Base-by-base conservation (phyloP, 305 asterid genomes). In the Solanum hybrid region DNA sequence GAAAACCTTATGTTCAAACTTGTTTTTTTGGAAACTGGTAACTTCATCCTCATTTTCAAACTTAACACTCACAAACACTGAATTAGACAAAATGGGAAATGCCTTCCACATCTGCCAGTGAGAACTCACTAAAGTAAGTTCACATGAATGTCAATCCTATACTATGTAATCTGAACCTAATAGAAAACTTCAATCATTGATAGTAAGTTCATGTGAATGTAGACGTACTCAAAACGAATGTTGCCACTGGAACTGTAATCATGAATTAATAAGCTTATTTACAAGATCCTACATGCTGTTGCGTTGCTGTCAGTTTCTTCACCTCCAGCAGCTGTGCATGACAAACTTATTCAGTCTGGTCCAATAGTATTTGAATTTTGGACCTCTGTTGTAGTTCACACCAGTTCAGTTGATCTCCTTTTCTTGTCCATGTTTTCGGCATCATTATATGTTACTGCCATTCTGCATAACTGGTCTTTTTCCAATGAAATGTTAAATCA, bases 401-500 rank as follows among this genome's bases (percentile, higher is more conserved):
- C 38, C 38, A 26, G 32, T 46, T 82, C 87, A 46, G 40, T 82
- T 38, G 86, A 80, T 40, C 46, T 80, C 69, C 86, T 40, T 80
- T 80, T 80, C 26, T 40, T 80, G 35, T 80, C 69, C 34, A 51
- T 31, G 29, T 73, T 71, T 31, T 72, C 85, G 24, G 31, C 85
- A 75, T 75, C 89, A 87, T 24, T 87, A 27, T 76, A 40, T 73
- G 72, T 88, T 90, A 86, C 89, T 88, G 46, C 42, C 86, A 66
- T n/a, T 14, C 84, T 42, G 77, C 35, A 90, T 79, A 86, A 78
- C 87, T 84, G 76, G 79, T 86, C 86, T 82, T 93, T 89, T 82
- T 88, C 85, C 24, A 17, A 32, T 87, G 91, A 94, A 92, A 90
- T 56, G 51, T 88, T 75, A 90, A 88, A 89, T 85, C 90, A 92